Evolutionary conservation across 2,329 filamentous ascomycete species (phyloP).

Genomic region (Hypoxylon sp.): DNA sequence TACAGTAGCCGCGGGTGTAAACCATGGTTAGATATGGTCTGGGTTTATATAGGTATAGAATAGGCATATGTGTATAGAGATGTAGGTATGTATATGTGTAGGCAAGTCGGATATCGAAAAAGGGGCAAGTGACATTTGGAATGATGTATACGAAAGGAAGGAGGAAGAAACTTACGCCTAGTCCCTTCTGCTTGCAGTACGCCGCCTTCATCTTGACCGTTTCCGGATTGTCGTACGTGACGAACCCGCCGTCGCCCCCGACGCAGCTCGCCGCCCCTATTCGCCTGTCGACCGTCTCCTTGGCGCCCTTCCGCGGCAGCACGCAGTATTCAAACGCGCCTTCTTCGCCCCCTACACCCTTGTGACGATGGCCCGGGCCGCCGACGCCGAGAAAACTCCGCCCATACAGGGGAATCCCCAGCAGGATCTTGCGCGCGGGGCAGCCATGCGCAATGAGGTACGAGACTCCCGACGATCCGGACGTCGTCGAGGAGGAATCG

Average conservation of each 20-base stretch:
- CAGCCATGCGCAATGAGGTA: constrained; percentile 76
- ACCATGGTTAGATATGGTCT: neutral
- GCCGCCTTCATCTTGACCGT: constrained; percentile 80
- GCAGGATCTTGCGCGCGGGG: constrained; percentile 75
- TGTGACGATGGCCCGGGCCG: constrained; percentile 72
- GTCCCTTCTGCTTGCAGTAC: constrained; percentile 76
- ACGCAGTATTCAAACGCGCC: constrained; percentile 80
- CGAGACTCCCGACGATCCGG: constrained; percentile 73
- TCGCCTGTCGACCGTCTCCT: constrained; percentile 75
- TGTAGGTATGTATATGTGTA: neutral
- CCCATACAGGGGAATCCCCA: constrained; percentile 82
- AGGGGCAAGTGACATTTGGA: neutral
- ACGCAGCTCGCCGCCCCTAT: constrained; percentile 77
- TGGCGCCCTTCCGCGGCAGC: constrained; percentile 70
- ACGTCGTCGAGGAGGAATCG: too few relatives aligned
- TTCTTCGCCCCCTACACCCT: constrained; percentile 68
- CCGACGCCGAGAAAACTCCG: constrained; percentile 76
- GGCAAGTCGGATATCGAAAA: constrained; percentile 5
- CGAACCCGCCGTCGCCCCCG: constrained; percentile 79
- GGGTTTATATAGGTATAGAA: neutral
- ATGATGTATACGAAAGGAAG: constrained; percentile 2
- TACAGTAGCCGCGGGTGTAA: neutral
- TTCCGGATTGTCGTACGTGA: constrained; percentile 82
- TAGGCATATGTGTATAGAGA: neutral
- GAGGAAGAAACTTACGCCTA: constrained; percentile 65